phyloP scores from a whole-genome alignment of 768 basidiomycete genomes.

The button mushroom (Agaricus bisporus) region DNA sequence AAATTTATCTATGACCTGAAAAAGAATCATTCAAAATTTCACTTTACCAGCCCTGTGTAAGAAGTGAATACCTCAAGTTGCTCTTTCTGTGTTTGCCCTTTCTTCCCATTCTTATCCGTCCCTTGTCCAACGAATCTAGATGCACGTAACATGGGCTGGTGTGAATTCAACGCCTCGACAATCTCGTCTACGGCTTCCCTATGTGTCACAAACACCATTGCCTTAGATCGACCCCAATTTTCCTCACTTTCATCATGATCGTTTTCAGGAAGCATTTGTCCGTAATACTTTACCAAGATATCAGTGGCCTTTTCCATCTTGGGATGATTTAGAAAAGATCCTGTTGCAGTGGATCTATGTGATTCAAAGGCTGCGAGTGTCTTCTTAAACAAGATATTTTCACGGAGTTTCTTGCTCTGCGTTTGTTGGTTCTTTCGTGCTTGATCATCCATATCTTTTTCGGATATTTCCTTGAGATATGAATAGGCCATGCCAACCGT shows the following conservation, averaged over 20 bases:
- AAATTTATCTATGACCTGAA: constrained; percentile 80
- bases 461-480: constrained; percentile 43
- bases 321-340: constrained; percentile 54
- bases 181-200: constrained; percentile 90
- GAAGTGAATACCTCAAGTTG: constrained; percentile 67
- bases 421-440: constrained; percentile 29
- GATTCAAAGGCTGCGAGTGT: constrained; percentile 63
- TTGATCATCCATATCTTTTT: constrained; percentile 28
- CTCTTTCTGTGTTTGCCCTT: constrained; percentile 86
- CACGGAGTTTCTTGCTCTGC: constrained; percentile 39
- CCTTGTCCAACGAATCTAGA: constrained; percentile 90
- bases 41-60: not conserved
- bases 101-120: constrained; percentile 76
- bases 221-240: constrained; percentile 54
- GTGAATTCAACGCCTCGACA: constrained; percentile 68
- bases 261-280: constrained; percentile 38
- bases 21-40: constrained; percentile 8
- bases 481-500: constrained; percentile 76
- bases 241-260: constrained; percentile 25
- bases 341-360: constrained; percentile 31
- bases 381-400: constrained; percentile 53
- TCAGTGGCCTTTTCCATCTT: constrained; percentile 84
- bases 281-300: constrained; percentile 78
- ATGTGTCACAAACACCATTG: constrained; percentile 94
- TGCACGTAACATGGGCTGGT: constrained; percentile 74